Conservation (phyloP, 495 filamentous ascomycete species). For the Annulohypoxylon nitens region DNA sequence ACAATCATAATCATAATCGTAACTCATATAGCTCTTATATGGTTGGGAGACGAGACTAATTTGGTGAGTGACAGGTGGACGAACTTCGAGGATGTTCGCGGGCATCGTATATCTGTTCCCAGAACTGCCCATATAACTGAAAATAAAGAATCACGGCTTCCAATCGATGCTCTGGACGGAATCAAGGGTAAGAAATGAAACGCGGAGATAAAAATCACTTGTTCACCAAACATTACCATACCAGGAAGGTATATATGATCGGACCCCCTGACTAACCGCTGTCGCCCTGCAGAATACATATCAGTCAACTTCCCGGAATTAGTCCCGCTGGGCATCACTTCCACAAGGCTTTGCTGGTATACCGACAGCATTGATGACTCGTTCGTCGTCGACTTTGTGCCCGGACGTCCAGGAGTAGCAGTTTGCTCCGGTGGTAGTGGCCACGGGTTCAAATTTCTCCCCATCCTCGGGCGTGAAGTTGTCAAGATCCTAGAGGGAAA, state of each 20-base stretch:
- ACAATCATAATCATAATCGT: too few relatives aligned
- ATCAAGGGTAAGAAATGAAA: conserved; percentile 40
- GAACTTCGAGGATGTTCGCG: conserved; percentile 38
- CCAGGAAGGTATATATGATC: neutral
- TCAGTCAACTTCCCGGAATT: conserved; percentile 55
- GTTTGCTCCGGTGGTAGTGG: conserved; percentile 82
- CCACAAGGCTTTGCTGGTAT: conserved; percentile 84
- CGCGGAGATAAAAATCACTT: conserved; percentile 23
- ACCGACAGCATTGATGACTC: conserved; percentile 68
- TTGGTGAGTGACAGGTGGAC: conserved; percentile 38
- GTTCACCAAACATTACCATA: too few relatives aligned
- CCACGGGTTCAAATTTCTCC: conserved; percentile 85
- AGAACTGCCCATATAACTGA: conserved; percentile 45
- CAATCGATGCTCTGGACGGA: conserved; percentile 52
- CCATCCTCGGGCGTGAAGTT: conserved; percentile 79
- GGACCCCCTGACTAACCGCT: neutral
- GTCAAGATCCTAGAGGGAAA: conserved; percentile 62
- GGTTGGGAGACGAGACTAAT: neutral
- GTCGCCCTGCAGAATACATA: conserved; percentile 33
- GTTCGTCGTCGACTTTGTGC: conserved; percentile 78
- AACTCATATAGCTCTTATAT: neutral
- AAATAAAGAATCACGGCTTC: conserved; percentile 53
- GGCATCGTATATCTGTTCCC: conserved; percentile 42
- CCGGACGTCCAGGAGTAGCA: conserved; percentile 69
- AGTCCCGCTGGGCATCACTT: conserved; percentile 52